A percentile compares a stretch with the other conserved stretches of the same genome.
Conservation (phyloP, 805 yeast genomes). For the Zygosaccharomyces kombuchaensis region DNA sequence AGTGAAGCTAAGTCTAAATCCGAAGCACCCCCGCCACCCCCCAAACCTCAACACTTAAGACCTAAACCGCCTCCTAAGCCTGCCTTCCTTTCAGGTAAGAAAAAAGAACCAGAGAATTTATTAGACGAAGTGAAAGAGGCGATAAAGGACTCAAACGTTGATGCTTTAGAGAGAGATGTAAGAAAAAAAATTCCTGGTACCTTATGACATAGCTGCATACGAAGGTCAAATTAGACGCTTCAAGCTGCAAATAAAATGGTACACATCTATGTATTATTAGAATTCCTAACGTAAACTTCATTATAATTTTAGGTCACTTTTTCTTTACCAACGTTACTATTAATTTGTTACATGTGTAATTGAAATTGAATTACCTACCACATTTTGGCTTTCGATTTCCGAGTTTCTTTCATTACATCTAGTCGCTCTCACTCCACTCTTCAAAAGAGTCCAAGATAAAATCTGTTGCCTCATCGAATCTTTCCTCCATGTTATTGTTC, state of each 20-base stretch:
- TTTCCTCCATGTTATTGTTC: slow-evolving; percentile 70
- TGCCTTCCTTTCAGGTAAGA: slow-evolving; percentile 35
- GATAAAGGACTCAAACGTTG: slow-evolving; percentile 45
- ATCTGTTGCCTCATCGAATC: slow-evolving; percentile 81
- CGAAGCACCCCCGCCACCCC: slow-evolving; percentile 43
- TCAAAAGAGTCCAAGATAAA: slow-evolving; percentile 77
- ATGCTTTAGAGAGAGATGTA: slow-evolving; percentile 53
- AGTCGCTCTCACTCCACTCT: slow-evolving; percentile 49
- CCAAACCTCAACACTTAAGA: slow-evolving; percentile 45
- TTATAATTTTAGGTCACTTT: background rate
- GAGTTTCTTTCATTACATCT: background rate
- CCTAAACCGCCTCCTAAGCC: slow-evolving; percentile 48
- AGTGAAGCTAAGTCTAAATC: background rate
- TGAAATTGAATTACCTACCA: background rate
- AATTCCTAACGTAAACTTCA: background rate
- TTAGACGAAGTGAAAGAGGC: slow-evolving; percentile 19
- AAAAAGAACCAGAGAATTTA: background rate
- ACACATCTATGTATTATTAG: background rate
- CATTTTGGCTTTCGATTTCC: background rate
- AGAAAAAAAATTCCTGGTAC: slow-evolving; percentile 57
- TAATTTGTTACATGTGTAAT: background rate
- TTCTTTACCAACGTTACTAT: background rate
- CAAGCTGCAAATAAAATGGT: background rate
- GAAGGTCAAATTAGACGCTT: slow-evolving; percentile 1
- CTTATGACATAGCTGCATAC: slow-evolving; percentile 30